Percentiles rank a stretch among this genome's conserved stretches.
phyloP scores from a whole-genome alignment of 169 alveolate species.

The Plasmodium gonderi region DNA sequence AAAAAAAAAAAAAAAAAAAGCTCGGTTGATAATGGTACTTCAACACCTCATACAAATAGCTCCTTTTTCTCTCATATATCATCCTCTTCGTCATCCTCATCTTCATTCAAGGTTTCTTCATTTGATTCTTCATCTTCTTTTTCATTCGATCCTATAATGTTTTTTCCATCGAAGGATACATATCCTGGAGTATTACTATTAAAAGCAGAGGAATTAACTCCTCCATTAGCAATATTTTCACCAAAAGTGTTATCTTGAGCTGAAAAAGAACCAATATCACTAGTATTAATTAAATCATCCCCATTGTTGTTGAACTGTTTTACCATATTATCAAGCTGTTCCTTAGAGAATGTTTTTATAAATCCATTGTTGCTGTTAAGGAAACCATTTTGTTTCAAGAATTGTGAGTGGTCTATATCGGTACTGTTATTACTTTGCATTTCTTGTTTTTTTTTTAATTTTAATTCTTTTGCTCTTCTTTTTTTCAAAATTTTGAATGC shows the following conservation, averaged over 20 bases:
- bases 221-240: not conserved
- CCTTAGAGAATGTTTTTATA: conserved; percentile 27
- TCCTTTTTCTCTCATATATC: not conserved
- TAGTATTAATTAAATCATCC: not conserved
- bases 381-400: not conserved
- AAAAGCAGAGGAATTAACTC: not conserved
- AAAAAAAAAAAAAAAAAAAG: no score
- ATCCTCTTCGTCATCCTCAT: conserved; percentile 2
- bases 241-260: not conserved
- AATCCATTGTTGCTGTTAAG: not conserved
- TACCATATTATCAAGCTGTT: conserved; percentile 50
- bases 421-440: not conserved
- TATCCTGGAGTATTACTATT: not conserved
- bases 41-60: not conserved
- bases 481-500: conserved; percentile 27
- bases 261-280: not conserved
- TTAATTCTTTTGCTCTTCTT: conserved; percentile 7
- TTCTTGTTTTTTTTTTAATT: conserved; percentile 11
- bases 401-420: not conserved
- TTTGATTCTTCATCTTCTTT: conserved; percentile 14
- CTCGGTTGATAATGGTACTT: no score
- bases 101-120: conserved; percentile 11
- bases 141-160: not conserved
- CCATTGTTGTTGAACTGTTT: not conserved
- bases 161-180: conserved; percentile 21